Evolutionary conservation across 108 stramenopile species (phyloP).

Genomic region (Parmales sp.): DNA sequence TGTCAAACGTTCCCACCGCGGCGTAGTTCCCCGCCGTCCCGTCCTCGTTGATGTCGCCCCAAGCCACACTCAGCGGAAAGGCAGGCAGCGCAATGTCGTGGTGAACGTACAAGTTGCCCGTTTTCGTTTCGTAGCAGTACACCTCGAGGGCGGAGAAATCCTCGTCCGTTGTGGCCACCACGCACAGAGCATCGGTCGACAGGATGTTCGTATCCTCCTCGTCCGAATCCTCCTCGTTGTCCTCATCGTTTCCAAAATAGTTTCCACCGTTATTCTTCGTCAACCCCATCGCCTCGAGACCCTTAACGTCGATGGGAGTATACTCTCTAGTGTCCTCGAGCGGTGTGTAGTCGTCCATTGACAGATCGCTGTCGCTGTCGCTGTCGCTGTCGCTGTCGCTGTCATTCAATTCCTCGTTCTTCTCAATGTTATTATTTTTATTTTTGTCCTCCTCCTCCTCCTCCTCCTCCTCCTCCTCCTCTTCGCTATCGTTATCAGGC

Average conservation of each 20-base stretch:
- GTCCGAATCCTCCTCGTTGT: slow-evolving; percentile 68
- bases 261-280: slow-evolving; percentile 30
- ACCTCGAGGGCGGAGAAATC: slow-evolving; percentile 82
- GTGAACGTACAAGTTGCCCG: slow-evolving; percentile 90
- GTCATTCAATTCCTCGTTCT: no score
- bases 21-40: slow-evolving; percentile 68
- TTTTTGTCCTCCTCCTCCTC: slow-evolving; percentile 19
- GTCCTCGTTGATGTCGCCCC: slow-evolving; percentile 46
- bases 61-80: slow-evolving; percentile 83
- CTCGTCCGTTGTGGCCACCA: slow-evolving; percentile 75
- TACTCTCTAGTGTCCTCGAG: slow-evolving; percentile 68
- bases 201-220: slow-evolving; percentile 56
- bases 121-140: slow-evolving; percentile 67
- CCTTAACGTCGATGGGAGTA: slow-evolving; percentile 64
- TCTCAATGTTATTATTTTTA: no score
- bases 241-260: slow-evolving; percentile 37
- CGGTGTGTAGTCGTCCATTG: slow-evolving; percentile 24
- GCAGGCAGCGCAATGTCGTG: slow-evolving; percentile 96
- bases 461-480: slow-evolving; percentile 20
- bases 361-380: slow-evolving; percentile 66
- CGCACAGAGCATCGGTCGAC: slow-evolving; percentile 59
- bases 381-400: slow-evolving; percentile 32
- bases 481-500: slow-evolving; percentile 19
- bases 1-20: slow-evolving; percentile 93
- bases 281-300: slow-evolving; percentile 61